These are phyloP conservation scores for Aegilops speltoides DNA, from an alignment of 176 grass and related monocot species.

Conservation along the genomic window DNA sequence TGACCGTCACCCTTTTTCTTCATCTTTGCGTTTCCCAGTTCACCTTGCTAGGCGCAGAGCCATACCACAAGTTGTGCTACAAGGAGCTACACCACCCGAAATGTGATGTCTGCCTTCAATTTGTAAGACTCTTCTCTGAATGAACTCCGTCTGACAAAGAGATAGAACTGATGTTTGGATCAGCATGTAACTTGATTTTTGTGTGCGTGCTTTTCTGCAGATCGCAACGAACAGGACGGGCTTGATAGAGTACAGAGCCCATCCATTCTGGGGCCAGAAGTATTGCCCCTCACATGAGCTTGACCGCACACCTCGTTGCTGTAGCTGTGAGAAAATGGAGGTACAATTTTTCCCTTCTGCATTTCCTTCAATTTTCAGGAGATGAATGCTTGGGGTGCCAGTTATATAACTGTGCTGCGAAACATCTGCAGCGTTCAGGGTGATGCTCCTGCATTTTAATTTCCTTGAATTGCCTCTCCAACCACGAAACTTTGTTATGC, in stretches of 20 bases:
- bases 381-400: not conserved
- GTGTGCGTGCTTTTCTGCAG: conserved; percentile 33
- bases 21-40: conserved; percentile 58
- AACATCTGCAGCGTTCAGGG: not conserved
- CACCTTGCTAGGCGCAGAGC: conserved; percentile 65
- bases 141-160: not conserved
- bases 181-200: not conserved
- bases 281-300: conserved; percentile 82
- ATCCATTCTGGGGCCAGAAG: conserved; percentile 94
- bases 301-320: conserved; percentile 70
- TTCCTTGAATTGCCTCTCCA: conserved; percentile 1
- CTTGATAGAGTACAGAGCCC: conserved; percentile 80
- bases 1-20: not conserved
- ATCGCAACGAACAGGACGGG: conserved; percentile 74
- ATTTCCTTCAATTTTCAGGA: not conserved
- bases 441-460: not conserved
- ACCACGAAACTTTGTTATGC: not conserved
- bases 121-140: conserved; percentile 66
- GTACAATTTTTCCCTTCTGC: conserved; percentile 11
- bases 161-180: not conserved
- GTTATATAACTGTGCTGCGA: not conserved
- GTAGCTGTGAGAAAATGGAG: conserved; percentile 96
- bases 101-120: conserved; percentile 93
- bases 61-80: conserved; percentile 87
- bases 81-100: conserved; percentile 97